These are phyloP conservation scores for Aspergillus uvarum DNA, from an alignment of 2,329 filamentous ascomycete species.

Conservation along the genomic window DNA sequence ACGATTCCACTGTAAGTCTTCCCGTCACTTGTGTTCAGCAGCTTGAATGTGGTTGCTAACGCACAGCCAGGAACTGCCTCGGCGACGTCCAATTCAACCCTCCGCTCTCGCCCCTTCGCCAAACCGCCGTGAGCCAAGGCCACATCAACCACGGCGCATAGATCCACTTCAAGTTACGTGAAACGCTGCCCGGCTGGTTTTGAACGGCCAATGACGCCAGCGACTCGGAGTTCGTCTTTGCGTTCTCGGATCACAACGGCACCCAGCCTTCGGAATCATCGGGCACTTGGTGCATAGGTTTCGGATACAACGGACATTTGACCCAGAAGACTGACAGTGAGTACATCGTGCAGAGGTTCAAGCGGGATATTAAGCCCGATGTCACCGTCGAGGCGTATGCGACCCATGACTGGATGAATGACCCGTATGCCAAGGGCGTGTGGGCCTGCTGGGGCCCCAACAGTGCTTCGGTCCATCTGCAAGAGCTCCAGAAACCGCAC, in stretches of 20 bases:
- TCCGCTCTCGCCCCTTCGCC: too few relatives aligned
- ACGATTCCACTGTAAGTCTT: too few relatives aligned
- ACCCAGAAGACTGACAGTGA: conserved; percentile 11
- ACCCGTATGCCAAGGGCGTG: conserved; percentile 29
- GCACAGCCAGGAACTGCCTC: too few relatives aligned
- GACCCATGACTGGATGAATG: conserved; percentile 31
- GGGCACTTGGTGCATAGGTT: conserved; percentile 22
- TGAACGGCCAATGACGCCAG: conserved; percentile 2
- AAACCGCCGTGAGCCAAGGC: too few relatives aligned
- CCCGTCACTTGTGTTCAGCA: too few relatives aligned
- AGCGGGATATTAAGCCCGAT: conserved; percentile 6
- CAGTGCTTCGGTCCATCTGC: conserved; percentile 16
- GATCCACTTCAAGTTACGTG: too few relatives aligned
- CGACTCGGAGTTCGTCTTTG: conserved; percentile 17
- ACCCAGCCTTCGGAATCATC: conserved; percentile 7
- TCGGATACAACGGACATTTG: conserved; percentile 17
- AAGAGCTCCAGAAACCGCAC: conserved; percentile 27
- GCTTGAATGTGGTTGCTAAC: too few relatives aligned
- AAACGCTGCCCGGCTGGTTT: conserved; percentile 16
- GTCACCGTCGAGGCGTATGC: conserved; percentile 10
- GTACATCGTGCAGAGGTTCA: conserved; percentile 13
- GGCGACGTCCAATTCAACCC: too few relatives aligned
- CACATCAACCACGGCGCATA: too few relatives aligned
- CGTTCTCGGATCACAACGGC: conserved; percentile 23
- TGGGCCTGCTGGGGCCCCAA: conserved; percentile 25